A percentile compares a stretch with the other conserved stretches of the same genome.
phyloP scores from a whole-genome alignment of 164 flowering plant species.

The Nymphaea colorata region DNA sequence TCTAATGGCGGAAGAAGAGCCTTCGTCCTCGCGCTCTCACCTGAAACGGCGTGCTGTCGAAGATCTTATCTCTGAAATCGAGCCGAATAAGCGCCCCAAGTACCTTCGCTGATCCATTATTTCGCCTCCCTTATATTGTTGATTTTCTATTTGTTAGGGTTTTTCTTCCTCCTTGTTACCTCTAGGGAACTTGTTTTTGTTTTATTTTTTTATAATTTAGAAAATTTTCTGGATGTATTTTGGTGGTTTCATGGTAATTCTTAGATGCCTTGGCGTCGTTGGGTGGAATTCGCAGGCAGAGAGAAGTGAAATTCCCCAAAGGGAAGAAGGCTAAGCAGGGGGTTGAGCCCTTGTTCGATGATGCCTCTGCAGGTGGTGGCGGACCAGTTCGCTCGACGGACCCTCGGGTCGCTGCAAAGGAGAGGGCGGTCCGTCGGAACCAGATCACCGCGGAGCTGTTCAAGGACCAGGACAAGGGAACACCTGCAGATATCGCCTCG shows the following conservation, averaged over 20 bases:
- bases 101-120: neutral
- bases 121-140: neutral
- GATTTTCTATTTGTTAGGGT: neutral
- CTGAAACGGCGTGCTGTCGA: neutral
- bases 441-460: conserved; percentile 33
- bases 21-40: neutral
- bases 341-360: conserved; percentile 16
- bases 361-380: neutral
- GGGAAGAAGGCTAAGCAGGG: conserved; percentile 62
- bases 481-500: conserved; percentile 19
- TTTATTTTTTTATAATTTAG: too few species aligned
- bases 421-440: conserved; percentile 50
- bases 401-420: conserved; percentile 54
- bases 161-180: neutral
- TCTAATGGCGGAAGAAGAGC: neutral
- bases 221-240: too few species aligned
- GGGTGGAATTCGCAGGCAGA: conserved; percentile 29
- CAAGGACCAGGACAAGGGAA: conserved; percentile 25
- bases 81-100: neutral
- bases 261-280: neutral
- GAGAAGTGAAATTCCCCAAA: conserved; percentile 70
- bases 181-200: neutral
- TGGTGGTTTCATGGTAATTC: too few species aligned
- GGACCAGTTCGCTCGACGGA: conserved; percentile 14
- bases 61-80: neutral